These are phyloP conservation scores for Chamaecyparis obtusa DNA, from an alignment of 75 land plant genomes.

Conservation along the genomic window DNA sequence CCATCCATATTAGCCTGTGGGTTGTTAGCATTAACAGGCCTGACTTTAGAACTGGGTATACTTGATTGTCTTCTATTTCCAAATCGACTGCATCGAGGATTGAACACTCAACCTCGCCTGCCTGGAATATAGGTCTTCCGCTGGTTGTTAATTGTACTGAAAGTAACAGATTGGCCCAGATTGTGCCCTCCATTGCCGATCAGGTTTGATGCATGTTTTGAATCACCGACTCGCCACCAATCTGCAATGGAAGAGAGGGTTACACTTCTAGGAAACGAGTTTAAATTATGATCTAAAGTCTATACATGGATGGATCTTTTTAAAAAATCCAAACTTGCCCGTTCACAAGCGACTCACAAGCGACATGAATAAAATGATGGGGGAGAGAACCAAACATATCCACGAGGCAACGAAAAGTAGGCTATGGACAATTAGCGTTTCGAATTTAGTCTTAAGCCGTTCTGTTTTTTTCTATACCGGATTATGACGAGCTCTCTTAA, in stretches of 20 bases:
- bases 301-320: too few species aligned
- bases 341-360: too few species aligned
- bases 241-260: background rate
- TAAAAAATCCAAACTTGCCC: too few species aligned
- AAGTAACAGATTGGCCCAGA: constrained; percentile 14
- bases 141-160: constrained; percentile 51
- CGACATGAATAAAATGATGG: too few species aligned
- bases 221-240: background rate
- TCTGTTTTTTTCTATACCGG: too few species aligned
- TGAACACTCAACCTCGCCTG: constrained; percentile 68
- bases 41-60: constrained; percentile 39
- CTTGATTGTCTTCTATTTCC: constrained; percentile 32
- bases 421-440: too few species aligned
- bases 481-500: too few species aligned
- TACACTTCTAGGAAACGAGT: too few species aligned
- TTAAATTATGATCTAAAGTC: too few species aligned
- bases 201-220: background rate
- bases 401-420: too few species aligned
- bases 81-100: constrained; percentile 66
- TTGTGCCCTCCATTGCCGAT: background rate
- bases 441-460: too few species aligned
- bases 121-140: constrained; percentile 56
- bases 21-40: constrained; percentile 72
- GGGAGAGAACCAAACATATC: too few species aligned
- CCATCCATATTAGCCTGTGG: constrained; percentile 68